Base-by-base conservation (phyloP, 23 red algal genomes). In the Gracilaria domingensis region DNA sequence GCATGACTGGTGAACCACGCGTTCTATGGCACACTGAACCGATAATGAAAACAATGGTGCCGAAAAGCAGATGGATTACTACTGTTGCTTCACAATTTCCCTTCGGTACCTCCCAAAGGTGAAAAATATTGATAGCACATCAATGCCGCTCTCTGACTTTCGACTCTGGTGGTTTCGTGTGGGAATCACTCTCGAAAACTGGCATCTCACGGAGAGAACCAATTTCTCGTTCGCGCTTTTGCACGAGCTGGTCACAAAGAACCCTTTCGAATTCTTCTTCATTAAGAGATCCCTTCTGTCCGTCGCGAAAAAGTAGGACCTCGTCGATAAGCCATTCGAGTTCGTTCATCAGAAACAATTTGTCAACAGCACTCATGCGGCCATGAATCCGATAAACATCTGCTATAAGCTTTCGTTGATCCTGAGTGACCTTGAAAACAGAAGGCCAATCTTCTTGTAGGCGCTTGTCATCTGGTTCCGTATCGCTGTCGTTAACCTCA, bases 251-350 rank as follows among this genome's bases (percentile, higher is more conserved):
- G 50, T 77, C 72, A 6, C 39, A 16, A 51, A 77, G 72, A 77
- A 77, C 45, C 45, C 72, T 77, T 77, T 5, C 72, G 42, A 51
- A 77, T 50, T 77, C 72, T 42, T 48, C 72, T 30, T 17, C 38
- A 20, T 77, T 50, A 3, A 77, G n/a, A 30, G 72, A 77, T 12
- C 72, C 72, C 30, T 77, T 77, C 72, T 37, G 40, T 25, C 72
- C 72, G 12, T 77, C 45, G 21, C 50, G 72, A 77, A 77, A 77
- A 20, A 25, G 72, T 29, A 77, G 4, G 36, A 51, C 21, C 21
- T 77, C 72, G 21, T 77, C 42, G 50, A 77, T 48, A 13, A 77
- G 72, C 72, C 72, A 77, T 77, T 77, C 72, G 12, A 77, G 72
- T 12, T 77, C 20, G 5, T 77, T 35, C 5, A 12, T 12, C 23